These are phyloP conservation scores for Geotrichum candidum DNA, from an alignment of 1,139 yeast genomes.

Conservation along the genomic window DNA sequence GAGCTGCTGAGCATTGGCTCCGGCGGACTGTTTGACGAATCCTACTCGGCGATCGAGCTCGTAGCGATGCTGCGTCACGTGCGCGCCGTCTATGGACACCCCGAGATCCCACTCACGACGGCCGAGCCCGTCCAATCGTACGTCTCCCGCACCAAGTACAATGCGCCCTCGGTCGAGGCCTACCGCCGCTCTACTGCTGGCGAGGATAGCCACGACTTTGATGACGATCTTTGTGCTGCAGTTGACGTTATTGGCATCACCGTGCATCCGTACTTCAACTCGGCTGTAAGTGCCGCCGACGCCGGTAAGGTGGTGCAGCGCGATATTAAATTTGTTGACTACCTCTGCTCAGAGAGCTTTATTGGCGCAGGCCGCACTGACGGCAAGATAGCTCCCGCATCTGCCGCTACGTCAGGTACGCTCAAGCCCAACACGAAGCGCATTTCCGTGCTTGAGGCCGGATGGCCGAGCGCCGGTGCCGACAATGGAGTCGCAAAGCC, in stretches of 20 bases:
- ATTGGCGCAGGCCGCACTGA: slow-evolving; percentile 15
- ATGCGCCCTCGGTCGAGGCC: slow-evolving; percentile 22
- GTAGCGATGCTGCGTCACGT: slow-evolving; percentile 27
- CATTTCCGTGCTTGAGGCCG: slow-evolving; percentile 57
- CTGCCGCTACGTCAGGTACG: neutral
- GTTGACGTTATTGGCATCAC: slow-evolving; percentile 30
- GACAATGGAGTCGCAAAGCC: slow-evolving; percentile 54
- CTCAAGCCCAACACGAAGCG: slow-evolving; percentile 15
- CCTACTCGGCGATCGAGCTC: slow-evolving; percentile 25
- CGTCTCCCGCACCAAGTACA: slow-evolving; percentile 25
- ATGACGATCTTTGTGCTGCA: slow-evolving; percentile 27
- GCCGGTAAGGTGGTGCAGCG: slow-evolving; percentile 26
- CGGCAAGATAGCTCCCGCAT: neutral
- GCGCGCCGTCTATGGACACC: slow-evolving; percentile 5
- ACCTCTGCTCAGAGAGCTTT: slow-evolving; percentile 29
- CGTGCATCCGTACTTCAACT: slow-evolving; percentile 28
- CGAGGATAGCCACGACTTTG: neutral
- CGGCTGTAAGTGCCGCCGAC: slow-evolving; percentile 22
- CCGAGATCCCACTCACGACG: slow-evolving; percentile 21
- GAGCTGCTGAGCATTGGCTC: slow-evolving; percentile 29
- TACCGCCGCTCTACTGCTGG: slow-evolving; percentile 14
- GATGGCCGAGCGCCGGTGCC: slow-evolving; percentile 62
- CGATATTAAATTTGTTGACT: slow-evolving; percentile 28
- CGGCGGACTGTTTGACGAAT: slow-evolving; percentile 26
- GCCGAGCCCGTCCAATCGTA: slow-evolving; percentile 30